Evolutionary conservation across 495 filamentous ascomycete genomes (phyloP), one percentile per base, ranked within the genome.

Genomic region (Staphylotrichum longicolle): DNA sequence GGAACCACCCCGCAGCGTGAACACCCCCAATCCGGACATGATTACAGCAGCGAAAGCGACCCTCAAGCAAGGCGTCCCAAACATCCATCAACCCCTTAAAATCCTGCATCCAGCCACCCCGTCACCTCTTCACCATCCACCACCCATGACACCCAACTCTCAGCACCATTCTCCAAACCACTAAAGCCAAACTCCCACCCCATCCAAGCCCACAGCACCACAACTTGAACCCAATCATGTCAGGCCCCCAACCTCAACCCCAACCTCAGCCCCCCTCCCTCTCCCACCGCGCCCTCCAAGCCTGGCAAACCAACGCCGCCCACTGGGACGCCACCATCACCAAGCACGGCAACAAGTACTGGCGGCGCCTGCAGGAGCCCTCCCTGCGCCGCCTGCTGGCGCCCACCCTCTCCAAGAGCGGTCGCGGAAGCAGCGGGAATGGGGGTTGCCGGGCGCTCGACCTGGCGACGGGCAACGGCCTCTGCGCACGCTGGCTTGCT

Each of bases 401-500:
- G 7, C 35, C 57, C 0, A 52, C 63, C 10, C 58, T 72, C 8
- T 34, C 42, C n/a, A 52, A 27, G 20, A 27, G 20, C 20, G 20
- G 20, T 27, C 20, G 20, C 20, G 20, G 20, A 27, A 27, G 20
- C 20, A 27, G 20, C 20, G 20, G 20, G 20, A 27, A 1, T 27
- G 54, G 8, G 47, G 66, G 60, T n/a, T 66, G 63, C 27, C 58
- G 53, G 7, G 69, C 74, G 3, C 70, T 79, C 14, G 75, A 80
- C 8, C 61, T 80, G 15, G 71, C 76, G 0, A 78, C 73, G 4
- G 77, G 77, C 15, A 80, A 80, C 48, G 76, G 77, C 11, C 65
- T 77, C 8, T 69, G 72, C 42, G 73, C 76, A 11, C 68, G 77
- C 12, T 75, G 70, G 69, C 49, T 80, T 10, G 64, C 61, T 5